These are phyloP conservation scores for Cryptosporidium ubiquitum DNA, from an alignment of 169 alveolate genomes.

Conservation along the genomic window DNA sequence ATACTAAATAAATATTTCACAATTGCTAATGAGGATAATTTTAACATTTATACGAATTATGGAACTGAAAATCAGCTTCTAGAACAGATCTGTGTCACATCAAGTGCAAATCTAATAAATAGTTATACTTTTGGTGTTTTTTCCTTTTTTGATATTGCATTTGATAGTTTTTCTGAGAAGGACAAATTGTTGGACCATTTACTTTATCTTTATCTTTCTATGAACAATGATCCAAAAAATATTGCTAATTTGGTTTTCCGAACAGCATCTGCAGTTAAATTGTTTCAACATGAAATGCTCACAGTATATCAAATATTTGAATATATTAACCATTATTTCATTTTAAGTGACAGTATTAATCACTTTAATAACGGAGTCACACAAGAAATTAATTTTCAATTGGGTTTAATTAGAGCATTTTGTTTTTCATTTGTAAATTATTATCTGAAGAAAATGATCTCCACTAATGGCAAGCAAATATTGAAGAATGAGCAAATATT, in stretches of 20 bases:
- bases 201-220: slow-evolving; percentile 5
- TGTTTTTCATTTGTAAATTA: slow-evolving; percentile 34
- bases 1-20: slow-evolving; percentile 23
- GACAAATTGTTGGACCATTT: slow-evolving; percentile 12
- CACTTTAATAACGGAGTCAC: not conserved
- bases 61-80: not conserved
- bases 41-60: not conserved
- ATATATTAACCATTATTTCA: slow-evolving; percentile 2
- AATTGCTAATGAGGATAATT: not conserved
- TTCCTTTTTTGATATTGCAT: slow-evolving; percentile 36
- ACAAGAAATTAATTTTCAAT: slow-evolving; percentile 11
- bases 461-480: not conserved
- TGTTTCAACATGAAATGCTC: not conserved
- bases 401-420: slow-evolving; percentile 25
- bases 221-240: not conserved
- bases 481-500: slow-evolving; percentile 21
- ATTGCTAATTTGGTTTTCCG: slow-evolving; percentile 10
- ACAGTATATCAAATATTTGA: slow-evolving; percentile 2
- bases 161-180: slow-evolving; percentile 27
- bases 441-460: not conserved
- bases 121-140: slow-evolving; percentile 43
- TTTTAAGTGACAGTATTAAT: not conserved
- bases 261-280: slow-evolving; percentile 21
- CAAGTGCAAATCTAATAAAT: not conserved
- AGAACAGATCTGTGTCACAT: not conserved